Evolutionary conservation across 2,329 filamentous ascomycete species (phyloP).

Genomic region (Didymella segeticola): DNA sequence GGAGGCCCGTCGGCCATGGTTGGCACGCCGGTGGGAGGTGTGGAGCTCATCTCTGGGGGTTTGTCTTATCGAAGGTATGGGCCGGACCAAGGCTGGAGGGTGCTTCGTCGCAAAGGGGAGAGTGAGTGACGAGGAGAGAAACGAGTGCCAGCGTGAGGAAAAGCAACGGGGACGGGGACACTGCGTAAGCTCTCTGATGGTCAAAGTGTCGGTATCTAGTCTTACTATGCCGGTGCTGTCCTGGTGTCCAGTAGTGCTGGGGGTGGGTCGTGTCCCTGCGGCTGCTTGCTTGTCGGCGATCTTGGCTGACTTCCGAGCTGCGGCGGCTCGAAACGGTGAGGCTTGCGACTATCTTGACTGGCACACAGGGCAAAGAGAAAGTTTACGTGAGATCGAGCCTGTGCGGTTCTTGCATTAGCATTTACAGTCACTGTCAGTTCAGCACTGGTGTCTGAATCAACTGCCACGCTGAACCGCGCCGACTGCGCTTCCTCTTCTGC

Average conservation of each 20-base stretch:
- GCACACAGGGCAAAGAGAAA: too few relatives aligned
- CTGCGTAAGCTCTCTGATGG: constrained; percentile 20
- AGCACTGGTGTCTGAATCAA: too few relatives aligned
- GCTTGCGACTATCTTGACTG: constrained; percentile 18
- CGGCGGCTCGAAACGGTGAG: constrained; percentile 16
- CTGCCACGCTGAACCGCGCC: constrained; percentile 1
- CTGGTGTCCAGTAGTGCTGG: constrained; percentile 22
- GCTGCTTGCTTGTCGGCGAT: constrained; percentile 6
- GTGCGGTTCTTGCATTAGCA: neutral
- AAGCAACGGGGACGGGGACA: constrained; percentile 16
- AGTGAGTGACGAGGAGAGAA: constrained; percentile 23
- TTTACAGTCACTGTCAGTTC: too few relatives aligned
- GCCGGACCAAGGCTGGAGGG: constrained; percentile 98
- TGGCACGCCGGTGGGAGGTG: constrained; percentile 55
- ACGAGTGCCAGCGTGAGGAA: constrained; percentile 10
- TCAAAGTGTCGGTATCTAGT: constrained; percentile 27
- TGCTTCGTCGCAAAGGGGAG: constrained; percentile 75
- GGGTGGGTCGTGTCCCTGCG: constrained; percentile 17
- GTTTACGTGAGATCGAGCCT: neutral
- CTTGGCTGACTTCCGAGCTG: constrained; percentile 13
- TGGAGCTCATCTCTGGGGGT: constrained; percentile 62
- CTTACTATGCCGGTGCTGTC: constrained; percentile 16
- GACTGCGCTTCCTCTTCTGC: neutral
- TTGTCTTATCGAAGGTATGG: constrained; percentile 59
- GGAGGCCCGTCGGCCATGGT: constrained; percentile 51